These are phyloP conservation scores for Amanita muscaria DNA, from an alignment of 768 basidiomycete genomes.

Conservation along the genomic window DNA sequence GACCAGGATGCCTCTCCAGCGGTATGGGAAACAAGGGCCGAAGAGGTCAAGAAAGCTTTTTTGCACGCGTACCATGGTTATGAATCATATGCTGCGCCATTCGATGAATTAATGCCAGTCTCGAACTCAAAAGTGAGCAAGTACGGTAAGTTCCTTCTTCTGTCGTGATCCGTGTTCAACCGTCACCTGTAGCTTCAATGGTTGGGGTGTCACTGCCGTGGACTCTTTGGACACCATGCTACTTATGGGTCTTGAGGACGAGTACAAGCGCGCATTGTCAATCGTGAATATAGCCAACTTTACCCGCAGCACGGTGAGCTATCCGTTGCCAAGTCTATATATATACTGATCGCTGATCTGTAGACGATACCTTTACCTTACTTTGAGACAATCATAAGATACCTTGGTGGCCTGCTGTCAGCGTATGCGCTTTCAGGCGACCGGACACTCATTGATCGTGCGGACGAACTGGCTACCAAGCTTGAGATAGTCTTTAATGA, in stretches of 20 bases:
- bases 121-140: slow-evolving; percentile 38
- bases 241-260: slow-evolving; percentile 65
- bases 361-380: slow-evolving; percentile 38
- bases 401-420: slow-evolving; percentile 81
- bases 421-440: slow-evolving; percentile 73
- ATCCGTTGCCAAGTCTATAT: not conserved
- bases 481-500: slow-evolving; percentile 70
- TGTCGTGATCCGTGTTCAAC: not conserved
- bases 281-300: slow-evolving; percentile 45
- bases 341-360: not conserved
- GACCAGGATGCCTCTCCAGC: slow-evolving; percentile 18
- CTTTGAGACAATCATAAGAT: slow-evolving; percentile 85
- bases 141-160: slow-evolving; percentile 27
- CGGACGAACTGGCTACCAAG: slow-evolving; percentile 69
- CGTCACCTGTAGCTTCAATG: slow-evolving; percentile 50
- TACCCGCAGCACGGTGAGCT: slow-evolving; percentile 31
- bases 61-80: slow-evolving; percentile 63
- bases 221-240: slow-evolving; percentile 85
- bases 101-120: slow-evolving; percentile 55
- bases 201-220: slow-evolving; percentile 70
- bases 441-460: slow-evolving; percentile 50
- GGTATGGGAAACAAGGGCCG: slow-evolving; percentile 45
- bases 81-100: slow-evolving; percentile 47
- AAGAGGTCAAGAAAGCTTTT: slow-evolving; percentile 53
- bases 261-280: slow-evolving; percentile 58